These are phyloP conservation scores for Alloteropsis angusta DNA, from an alignment of 202 grass and related monocot species.

Conservation along the genomic window DNA sequence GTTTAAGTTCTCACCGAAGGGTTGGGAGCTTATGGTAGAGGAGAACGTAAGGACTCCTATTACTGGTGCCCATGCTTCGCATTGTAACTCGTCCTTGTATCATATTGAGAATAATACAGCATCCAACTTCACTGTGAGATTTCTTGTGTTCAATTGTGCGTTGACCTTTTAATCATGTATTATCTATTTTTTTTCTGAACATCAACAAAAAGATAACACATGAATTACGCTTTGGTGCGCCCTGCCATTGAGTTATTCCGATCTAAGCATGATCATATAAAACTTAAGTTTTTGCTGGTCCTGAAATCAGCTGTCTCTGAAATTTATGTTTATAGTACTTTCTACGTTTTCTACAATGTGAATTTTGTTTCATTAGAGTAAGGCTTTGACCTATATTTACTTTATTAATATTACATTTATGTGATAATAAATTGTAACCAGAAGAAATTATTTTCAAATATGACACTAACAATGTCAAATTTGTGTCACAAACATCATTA, in stretches of 20 bases:
- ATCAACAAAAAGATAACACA: not conserved
- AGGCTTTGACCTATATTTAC: not conserved
- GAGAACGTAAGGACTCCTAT: not conserved
- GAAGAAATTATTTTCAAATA: not conserved
- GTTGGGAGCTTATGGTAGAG: constrained; percentile 17
- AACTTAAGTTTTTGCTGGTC: not conserved
- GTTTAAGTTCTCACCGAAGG: constrained; percentile 44
- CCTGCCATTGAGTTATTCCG: not conserved
- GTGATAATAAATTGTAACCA: no score
- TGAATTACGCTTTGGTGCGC: not conserved
- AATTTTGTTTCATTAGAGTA: no score
- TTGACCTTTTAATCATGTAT: not conserved
- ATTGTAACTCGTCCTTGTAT: not conserved
- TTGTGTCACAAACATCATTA: not conserved
- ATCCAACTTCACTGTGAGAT: not conserved
- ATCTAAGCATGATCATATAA: not conserved
- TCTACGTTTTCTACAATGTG: no score
- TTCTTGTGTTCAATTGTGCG: not conserved
- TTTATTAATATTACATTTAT: no score
- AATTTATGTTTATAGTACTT: not conserved
- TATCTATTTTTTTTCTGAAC: not conserved
- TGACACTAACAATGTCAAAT: not conserved
- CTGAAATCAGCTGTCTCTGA: no score
- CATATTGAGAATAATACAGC: constrained; percentile 23
- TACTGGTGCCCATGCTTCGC: not conserved